Conservation (phyloP, 768 basidiomycete genomes). For the Strobilomyces echinocephalus region DNA sequence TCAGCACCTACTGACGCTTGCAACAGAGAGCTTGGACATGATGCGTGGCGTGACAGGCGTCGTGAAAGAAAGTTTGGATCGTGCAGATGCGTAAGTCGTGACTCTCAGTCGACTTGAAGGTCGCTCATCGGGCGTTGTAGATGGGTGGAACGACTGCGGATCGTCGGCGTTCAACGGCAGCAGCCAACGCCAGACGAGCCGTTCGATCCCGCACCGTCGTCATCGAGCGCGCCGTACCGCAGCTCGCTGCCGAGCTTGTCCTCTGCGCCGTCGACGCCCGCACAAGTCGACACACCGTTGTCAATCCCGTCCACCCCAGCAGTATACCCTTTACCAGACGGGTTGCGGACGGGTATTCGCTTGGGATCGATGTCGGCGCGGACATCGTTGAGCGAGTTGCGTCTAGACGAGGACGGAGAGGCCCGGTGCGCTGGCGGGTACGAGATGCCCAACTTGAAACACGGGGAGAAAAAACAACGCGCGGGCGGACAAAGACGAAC, state of each 20-base stretch:
- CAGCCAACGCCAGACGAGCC: conserved; percentile 20
- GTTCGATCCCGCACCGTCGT: conserved; percentile 8
- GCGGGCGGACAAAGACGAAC: conserved; percentile 5
- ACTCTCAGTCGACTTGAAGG: neutral
- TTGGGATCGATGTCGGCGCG: conserved; percentile 27
- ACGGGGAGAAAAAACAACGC: conserved; percentile 5
- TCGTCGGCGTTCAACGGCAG: conserved; percentile 70
- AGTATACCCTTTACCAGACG: conserved; percentile 25
- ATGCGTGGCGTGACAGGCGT: conserved; percentile 84
- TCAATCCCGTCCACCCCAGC: conserved; percentile 30
- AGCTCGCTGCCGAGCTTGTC: conserved; percentile 27
- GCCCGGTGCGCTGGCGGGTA: conserved; percentile 5
- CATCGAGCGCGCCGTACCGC: conserved; percentile 10
- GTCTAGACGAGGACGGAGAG: conserved; percentile 20
- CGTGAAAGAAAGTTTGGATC: conserved; percentile 81
- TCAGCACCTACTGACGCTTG: conserved; percentile 75
- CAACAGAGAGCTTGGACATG: conserved; percentile 92
- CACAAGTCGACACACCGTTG: conserved; percentile 22
- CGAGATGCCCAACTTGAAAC: conserved; percentile 25
- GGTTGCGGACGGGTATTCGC: conserved; percentile 22
- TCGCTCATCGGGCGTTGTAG: conserved; percentile 31
- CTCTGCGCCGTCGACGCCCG: conserved; percentile 29
- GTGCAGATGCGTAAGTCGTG: conserved; percentile 71
- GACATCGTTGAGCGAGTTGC: conserved; percentile 29
- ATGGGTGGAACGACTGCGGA: conserved; percentile 79